Base-by-base conservation (phyloP, 2,329 filamentous ascomycete genomes). In the Trichoderma sp. region DNA sequence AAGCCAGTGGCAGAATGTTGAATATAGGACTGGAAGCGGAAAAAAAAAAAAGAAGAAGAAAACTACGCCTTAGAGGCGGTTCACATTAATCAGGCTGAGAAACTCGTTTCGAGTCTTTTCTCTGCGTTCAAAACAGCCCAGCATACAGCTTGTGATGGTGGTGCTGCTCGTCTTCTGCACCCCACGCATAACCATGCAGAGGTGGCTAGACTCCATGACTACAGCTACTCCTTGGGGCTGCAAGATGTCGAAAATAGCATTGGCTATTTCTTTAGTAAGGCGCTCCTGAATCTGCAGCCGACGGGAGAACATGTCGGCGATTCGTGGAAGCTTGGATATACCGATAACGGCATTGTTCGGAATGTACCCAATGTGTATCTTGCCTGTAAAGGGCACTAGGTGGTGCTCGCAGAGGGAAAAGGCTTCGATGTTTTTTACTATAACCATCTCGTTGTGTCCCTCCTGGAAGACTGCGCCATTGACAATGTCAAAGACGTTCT, bases 311-410 rank as follows among this genome's bases (percentile, higher is more conserved):
- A 99, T 96, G 77, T 99, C 94, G 67, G 95, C 96, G 73, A 99
- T 95, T 71, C 96, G 91, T 30, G 95, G 95, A 60, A 99, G 87
- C 80, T 99, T 99, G 37, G 94, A 97, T 64, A 99, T 90, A 59
- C 96, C 96, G 71, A 99, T 93, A 63, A 99, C 94, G 69, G 94
- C 90, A 77, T 94, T 89, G 76, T 90, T 89, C 34, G 96, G 96
- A 72, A 99, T 98, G 81, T 99, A 99, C 69, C 94, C 96, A 75
- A 99, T 98, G 82, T 99, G 96, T 92, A 99, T 98, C 93, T 97
- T 98, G 75, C 96, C 96, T 3, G 89, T 95, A 76, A 99, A 99
- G 0, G 96, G 96, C 8, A 99, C 95, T 78, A 99, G 86, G 78
- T 99, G 96, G 79, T 99, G 96, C 83, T 99, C 96, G 83, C 96